These are phyloP conservation scores for Carex parvula DNA, from an alignment of 176 grass and related monocot species.

Conservation along the genomic window DNA sequence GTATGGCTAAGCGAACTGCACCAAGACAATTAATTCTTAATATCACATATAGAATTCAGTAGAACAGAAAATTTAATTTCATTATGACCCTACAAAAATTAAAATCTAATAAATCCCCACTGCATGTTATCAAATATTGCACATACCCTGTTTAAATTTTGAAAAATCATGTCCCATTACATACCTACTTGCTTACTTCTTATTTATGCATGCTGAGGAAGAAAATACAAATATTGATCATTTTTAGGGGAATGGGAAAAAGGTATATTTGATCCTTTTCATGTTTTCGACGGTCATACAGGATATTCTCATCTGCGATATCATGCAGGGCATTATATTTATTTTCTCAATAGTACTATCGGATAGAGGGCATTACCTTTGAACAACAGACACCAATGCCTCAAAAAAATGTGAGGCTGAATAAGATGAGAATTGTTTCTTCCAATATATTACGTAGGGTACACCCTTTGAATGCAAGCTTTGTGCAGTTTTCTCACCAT, in stretches of 20 bases:
- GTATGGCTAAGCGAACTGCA: constrained; percentile 68
- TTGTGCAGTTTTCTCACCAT: constrained; percentile 53
- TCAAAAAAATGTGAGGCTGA: constrained; percentile 62
- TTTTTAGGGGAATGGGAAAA: not conserved
- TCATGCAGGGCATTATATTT: not conserved
- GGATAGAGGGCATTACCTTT: constrained; percentile 41
- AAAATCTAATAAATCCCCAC: not conserved
- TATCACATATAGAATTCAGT: not conserved
- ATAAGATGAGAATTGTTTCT: constrained; percentile 52
- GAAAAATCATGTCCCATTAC: not conserved
- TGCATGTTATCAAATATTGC: not conserved
- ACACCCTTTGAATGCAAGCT: constrained; percentile 63
- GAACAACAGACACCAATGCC: constrained; percentile 53
- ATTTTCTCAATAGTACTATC: not conserved
- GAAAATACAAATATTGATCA: not conserved
- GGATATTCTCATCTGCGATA: not conserved
- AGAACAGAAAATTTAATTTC: not conserved
- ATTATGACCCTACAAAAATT: not conserved
- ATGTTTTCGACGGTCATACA: not conserved
- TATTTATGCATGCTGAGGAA: not conserved
- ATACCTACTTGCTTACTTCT: not conserved
- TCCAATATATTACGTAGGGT: constrained; percentile 80
- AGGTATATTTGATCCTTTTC: not conserved
- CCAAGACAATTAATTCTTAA: constrained; percentile 22
- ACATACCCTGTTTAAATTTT: not conserved